Evolutionary conservation across 2,329 filamentous ascomycete species (phyloP), one percentile per base, ranked within the genome.

Genomic region (Nothophaeocryptopus gaeumannii): DNA sequence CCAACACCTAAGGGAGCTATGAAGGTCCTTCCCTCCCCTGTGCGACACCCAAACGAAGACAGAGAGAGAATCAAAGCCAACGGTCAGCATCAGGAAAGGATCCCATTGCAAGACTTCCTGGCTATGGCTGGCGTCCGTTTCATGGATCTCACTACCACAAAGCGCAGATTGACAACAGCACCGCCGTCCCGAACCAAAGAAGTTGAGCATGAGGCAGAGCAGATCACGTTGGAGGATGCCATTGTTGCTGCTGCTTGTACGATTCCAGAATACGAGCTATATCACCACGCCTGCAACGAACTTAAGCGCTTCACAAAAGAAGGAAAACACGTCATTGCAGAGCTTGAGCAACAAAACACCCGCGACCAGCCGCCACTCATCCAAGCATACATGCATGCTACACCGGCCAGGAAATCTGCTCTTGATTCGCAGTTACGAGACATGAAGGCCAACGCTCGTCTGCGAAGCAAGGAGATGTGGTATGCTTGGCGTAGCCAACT

Each of bases 371-470:
- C 93, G 8, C 83, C 89, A 1, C 77, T 99, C 1, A 96, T 99
- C 72, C 84, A 83, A 51, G 93, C 97, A 67, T 99, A 99, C 67
- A 83, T 95, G 56, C 84, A 85, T 8, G 92, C 92, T 20, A 81
- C 88, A 0, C 82, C 89, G 0, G 89, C 95, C 55, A 84, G 95
- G 66, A 90, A 88, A 63, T 72, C 82, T 3, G 78, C 95, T 45
- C 95, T 99, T 85, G 92, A 99, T 72, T 93, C 88, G 58, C 91
- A 97, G 66, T 93, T 99, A 76, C 93, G 95, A 70, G 96, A 97
- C 64, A 87, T 96, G 70, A 97, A 96, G 74, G 91, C 89, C 0
- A 88, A 95, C 67, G 89, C 92, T 12, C 82, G 93, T 20, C 78
- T 96, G 11, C 76, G 91, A 44, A 96, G 92, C 73, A 96, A 96